phyloP scores from a whole-genome alignment of 139 green algal genomes.

The Mesostigma viride region DNA sequence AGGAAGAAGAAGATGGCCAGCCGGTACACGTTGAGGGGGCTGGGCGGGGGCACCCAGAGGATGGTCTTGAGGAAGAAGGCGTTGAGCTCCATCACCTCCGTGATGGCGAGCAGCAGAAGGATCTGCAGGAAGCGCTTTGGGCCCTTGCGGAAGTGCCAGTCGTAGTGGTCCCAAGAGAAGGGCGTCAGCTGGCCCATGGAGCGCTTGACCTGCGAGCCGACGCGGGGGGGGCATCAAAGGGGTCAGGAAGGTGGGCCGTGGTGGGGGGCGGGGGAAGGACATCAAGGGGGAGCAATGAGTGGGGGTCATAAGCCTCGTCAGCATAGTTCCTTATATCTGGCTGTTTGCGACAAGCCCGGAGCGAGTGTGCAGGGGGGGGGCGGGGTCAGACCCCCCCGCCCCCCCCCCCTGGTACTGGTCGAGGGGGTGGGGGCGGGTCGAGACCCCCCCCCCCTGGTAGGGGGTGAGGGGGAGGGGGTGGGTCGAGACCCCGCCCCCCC shows the following conservation, averaged over 20 bases:
- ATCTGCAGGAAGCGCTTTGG: constrained; percentile 49
- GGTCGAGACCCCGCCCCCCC: too few species aligned
- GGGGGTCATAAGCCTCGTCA: too few species aligned
- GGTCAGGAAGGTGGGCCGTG: background rate
- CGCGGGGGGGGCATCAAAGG: background rate
- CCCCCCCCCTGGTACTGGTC: too few species aligned
- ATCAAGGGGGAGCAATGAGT: too few species aligned
- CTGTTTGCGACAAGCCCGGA: too few species aligned
- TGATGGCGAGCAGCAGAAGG: constrained; percentile 36
- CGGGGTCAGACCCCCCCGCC: too few species aligned
- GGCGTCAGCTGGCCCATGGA: constrained; percentile 64
- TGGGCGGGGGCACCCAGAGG: constrained; percentile 69
- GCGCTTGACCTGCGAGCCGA: constrained; percentile 10
- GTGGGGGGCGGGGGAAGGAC: too few species aligned
- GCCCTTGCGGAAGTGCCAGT: constrained; percentile 26
- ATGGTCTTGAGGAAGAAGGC: constrained; percentile 91
- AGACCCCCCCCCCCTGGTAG: too few species aligned
- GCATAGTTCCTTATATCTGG: too few species aligned
- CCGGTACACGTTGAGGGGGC: constrained; percentile 66
- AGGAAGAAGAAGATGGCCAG: constrained; percentile 50
- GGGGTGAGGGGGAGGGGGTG: too few species aligned
- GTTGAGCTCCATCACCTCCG: constrained; percentile 60
- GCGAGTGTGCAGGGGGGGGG: too few species aligned
- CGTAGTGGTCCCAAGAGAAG: constrained; percentile 51
- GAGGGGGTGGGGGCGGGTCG: too few species aligned